These are phyloP conservation scores for Pichia scutulata DNA, from an alignment of 805 yeast species.

Conservation along the genomic window DNA sequence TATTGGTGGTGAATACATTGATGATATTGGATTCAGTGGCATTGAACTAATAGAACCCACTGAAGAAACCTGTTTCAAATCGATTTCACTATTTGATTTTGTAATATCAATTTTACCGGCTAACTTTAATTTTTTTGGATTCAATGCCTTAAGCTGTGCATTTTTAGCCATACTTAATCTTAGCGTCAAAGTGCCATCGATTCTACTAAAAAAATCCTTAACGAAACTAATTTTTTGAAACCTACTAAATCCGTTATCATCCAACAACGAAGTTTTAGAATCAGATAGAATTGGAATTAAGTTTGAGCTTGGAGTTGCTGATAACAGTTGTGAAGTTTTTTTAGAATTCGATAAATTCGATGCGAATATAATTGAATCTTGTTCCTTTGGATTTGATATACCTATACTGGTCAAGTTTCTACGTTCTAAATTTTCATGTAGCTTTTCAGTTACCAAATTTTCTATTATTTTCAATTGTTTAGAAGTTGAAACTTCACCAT, in stretches of 20 bases:
- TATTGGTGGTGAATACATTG: neutral
- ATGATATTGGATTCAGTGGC: neutral
- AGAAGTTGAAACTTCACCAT: slow-evolving; percentile 6
- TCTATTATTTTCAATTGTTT: slow-evolving; percentile 12
- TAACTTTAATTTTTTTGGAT: slow-evolving; percentile 8
- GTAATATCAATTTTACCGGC: neutral
- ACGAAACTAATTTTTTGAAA: slow-evolving; percentile 1
- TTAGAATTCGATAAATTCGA: slow-evolving; percentile 4
- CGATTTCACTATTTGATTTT: neutral
- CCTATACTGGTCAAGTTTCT: slow-evolving; percentile 8
- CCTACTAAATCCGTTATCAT: neutral
- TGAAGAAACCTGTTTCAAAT: neutral
- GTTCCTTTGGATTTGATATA: slow-evolving; percentile 4
- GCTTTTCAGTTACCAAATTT: slow-evolving; percentile 8
- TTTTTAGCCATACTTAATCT: slow-evolving; percentile 4
- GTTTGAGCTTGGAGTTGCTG: neutral
- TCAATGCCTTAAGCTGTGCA: slow-evolving; percentile 8
- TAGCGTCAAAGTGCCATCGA: slow-evolving; percentile 10
- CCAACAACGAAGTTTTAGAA: neutral
- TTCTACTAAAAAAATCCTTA: slow-evolving; percentile 13
- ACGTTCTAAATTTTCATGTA: slow-evolving; percentile 9
- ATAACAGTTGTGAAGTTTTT: neutral
- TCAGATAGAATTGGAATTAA: slow-evolving; percentile 5
- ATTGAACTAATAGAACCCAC: neutral
- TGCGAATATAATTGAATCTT: slow-evolving; percentile 12